These are phyloP conservation scores for Rhizoclosmatium sp. DNA, from an alignment of 192 early-diverging fungal genomes.

Conservation along the genomic window DNA sequence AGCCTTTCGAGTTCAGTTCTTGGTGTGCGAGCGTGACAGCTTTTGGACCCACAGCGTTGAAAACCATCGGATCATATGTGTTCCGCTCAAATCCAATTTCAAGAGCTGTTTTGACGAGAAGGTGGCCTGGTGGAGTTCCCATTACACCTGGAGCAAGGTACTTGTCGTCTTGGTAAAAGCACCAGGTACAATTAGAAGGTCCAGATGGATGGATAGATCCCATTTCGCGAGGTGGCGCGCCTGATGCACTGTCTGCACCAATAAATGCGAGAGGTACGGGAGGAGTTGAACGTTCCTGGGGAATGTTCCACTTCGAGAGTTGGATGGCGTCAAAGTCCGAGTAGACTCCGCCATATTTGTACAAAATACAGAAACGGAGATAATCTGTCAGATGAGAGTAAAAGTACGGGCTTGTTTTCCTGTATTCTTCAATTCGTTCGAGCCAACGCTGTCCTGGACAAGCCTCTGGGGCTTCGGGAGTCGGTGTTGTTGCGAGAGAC, in stretches of 20 bases:
- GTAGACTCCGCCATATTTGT: conserved; percentile 41
- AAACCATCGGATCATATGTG: conserved; percentile 39
- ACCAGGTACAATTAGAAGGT: conserved; percentile 31
- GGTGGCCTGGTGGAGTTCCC: conserved; percentile 29
- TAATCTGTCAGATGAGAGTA: conserved; percentile 49
- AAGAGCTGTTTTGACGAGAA: conserved; percentile 26
- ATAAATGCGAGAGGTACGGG: conserved; percentile 6
- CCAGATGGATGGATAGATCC: not conserved
- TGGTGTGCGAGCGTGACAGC: conserved; percentile 43
- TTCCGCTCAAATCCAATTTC: conserved; percentile 38
- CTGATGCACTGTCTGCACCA: conserved; percentile 11
- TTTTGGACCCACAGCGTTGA: conserved; percentile 47
- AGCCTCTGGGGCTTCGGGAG: not conserved
- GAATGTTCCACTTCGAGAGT: conserved; percentile 10
- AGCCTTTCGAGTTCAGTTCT: conserved; percentile 8
- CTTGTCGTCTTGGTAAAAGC: conserved; percentile 32
- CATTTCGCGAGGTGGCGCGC: not conserved
- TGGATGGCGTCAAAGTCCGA: conserved; percentile 46
- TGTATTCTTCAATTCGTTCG: not conserved
- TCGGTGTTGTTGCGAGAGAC: conserved; percentile 8
- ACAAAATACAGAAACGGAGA: conserved; percentile 45
- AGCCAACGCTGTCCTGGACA: conserved; percentile 34
- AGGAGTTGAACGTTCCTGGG: not conserved
- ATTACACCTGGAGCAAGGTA: conserved; percentile 49
- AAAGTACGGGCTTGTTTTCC: conserved; percentile 38